Conservation (phyloP, 306 rosid species). For the Phaseolus lunatus region DNA sequence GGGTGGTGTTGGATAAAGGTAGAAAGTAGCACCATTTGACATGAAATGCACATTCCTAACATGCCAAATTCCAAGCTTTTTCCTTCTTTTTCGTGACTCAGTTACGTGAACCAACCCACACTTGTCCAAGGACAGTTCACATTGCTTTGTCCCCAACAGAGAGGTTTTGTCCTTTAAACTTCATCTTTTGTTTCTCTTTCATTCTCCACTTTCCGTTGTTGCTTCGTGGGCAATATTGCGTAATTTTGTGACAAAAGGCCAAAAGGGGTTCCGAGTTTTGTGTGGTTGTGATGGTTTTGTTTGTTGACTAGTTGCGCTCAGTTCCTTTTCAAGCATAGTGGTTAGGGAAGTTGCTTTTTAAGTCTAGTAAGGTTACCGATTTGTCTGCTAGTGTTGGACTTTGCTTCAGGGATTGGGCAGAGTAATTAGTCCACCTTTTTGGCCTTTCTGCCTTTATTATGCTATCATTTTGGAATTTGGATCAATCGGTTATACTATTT, state of each 20-base stretch:
- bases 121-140: background rate
- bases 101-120: background rate
- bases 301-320: constrained; percentile 21
- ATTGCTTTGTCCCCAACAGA: background rate
- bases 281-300: constrained; percentile 42
- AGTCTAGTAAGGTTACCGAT: constrained; percentile 21
- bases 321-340: constrained; percentile 7
- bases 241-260: constrained; percentile 27
- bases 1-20: background rate
- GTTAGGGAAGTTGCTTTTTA: background rate
- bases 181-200: constrained; percentile 13
- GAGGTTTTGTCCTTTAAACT: background rate
- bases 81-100: constrained; percentile 5
- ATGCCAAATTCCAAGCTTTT: background rate
- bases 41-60: background rate
- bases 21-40: background rate
- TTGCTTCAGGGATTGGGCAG: constrained; percentile 17
- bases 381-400: constrained; percentile 33
- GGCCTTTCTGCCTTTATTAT: constrained; percentile 16
- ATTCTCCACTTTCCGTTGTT: background rate
- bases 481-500: background rate
- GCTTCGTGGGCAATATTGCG: background rate
- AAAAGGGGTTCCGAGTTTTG: constrained; percentile 35
- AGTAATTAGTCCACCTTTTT: constrained; percentile 34
- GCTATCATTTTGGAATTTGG: constrained; percentile 6